phyloP scores from a whole-genome alignment of 108 stramenopile species.

The Discostella pseudostelligera region DNA sequence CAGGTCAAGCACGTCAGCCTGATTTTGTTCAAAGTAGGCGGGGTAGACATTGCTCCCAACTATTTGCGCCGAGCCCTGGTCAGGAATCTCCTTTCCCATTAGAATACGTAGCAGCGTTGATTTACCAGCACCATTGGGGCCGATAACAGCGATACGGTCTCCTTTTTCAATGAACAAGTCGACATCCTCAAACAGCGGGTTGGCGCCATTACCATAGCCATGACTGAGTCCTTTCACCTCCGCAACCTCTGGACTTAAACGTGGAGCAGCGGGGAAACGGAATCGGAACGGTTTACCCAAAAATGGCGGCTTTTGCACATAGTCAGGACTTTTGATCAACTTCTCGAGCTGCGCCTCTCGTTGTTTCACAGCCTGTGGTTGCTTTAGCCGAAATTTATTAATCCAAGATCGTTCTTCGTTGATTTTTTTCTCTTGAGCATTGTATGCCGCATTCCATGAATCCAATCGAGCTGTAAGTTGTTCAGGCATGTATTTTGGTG shows the following conservation, averaged over 20 bases:
- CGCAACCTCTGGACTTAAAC: constrained; percentile 86
- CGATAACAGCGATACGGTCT: constrained; percentile 92
- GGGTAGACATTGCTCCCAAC: constrained; percentile 79
- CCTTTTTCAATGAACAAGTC: constrained; percentile 84
- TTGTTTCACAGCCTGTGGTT: constrained; percentile 85
- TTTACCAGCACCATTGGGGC: constrained; percentile 86
- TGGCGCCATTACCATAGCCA: constrained; percentile 80
- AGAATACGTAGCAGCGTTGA: constrained; percentile 85
- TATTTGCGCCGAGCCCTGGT: constrained; percentile 65
- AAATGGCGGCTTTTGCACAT: constrained; percentile 92
- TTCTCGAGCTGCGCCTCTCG: constrained; percentile 75
- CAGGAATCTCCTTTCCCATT: constrained; percentile 77
- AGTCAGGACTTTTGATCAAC: constrained; percentile 84
- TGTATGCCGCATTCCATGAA: constrained; percentile 90
- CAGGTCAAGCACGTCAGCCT: constrained; percentile 91
- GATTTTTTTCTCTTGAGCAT: constrained; percentile 94
- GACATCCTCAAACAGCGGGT: constrained; percentile 82
- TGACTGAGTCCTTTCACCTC: constrained; percentile 73
- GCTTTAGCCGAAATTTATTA: constrained; percentile 85
- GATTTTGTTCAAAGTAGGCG: constrained; percentile 95
- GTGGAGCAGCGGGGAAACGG: constrained; percentile 94
- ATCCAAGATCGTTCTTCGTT: constrained; percentile 93
- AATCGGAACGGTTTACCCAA: constrained; percentile 89
- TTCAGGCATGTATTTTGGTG: too few relatives aligned
- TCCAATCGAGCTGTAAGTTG: constrained; percentile 73